Evolutionary conservation across 179 eudicot species (phyloP).

Genomic region (Silene noctiflora): DNA sequence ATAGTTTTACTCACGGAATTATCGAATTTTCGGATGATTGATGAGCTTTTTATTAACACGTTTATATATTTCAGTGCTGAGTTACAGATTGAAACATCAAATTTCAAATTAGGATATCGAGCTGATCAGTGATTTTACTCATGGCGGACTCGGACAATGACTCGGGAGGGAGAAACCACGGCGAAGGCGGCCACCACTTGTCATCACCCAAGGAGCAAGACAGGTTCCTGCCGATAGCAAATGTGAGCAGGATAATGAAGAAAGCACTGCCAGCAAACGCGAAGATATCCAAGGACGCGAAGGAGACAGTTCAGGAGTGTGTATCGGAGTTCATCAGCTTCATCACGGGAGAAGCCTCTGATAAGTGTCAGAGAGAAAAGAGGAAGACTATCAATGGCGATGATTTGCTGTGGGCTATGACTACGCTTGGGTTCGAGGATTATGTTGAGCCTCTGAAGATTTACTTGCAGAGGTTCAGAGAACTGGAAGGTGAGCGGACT

Average conservation of each 20-base stretch:
- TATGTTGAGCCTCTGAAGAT: constrained; percentile 65
- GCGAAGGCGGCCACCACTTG: constrained; percentile 18
- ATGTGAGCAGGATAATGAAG: constrained; percentile 68
- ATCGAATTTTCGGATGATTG: not conserved
- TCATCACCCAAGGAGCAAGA: constrained; percentile 54
- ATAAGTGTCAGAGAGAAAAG: constrained; percentile 65
- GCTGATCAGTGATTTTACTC: constrained; percentile 4
- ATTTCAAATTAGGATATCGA: not conserved
- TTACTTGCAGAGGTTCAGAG: constrained; percentile 57
- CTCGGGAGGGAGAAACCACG: constrained; percentile 43
- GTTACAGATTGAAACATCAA: not conserved
- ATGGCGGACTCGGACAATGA: constrained; percentile 69
- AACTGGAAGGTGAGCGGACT: constrained; percentile 58
- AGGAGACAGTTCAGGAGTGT: constrained; percentile 68
- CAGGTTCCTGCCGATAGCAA: constrained; percentile 59
- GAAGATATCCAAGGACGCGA: constrained; percentile 63
- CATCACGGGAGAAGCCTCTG: constrained; percentile 66
- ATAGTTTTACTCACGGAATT: too few relatives aligned
- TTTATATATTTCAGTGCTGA: not conserved
- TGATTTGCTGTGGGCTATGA: constrained; percentile 71
- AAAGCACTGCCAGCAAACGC: constrained; percentile 63
- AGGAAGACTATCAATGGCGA: constrained; percentile 72
- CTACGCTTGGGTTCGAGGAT: constrained; percentile 62
- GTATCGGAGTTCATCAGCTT: constrained; percentile 73
- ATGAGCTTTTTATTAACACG: too few relatives aligned